A percentile compares a stretch with the other conserved stretches of the same genome.
phyloP scores from a whole-genome alignment of 73 alveolate species.

The Symbiodinium natans region DNA sequence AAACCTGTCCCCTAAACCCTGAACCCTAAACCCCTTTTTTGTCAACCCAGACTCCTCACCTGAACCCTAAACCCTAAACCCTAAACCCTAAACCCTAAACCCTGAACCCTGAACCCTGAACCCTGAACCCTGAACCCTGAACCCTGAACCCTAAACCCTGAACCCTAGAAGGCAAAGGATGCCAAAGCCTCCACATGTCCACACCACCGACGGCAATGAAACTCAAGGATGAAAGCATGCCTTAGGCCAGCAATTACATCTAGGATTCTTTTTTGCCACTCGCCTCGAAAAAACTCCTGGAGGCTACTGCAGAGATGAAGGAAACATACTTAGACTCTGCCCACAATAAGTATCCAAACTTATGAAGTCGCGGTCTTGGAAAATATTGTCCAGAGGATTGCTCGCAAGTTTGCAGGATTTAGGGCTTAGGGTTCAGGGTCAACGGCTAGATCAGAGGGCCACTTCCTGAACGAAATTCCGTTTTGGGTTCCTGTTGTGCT shows the following conservation, averaged over 20 bases:
- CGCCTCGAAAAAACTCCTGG: background rate
- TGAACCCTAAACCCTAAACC: background rate
- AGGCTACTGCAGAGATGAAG: background rate
- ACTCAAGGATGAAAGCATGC: conserved; percentile 43
- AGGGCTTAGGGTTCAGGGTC: background rate
- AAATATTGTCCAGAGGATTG: background rate
- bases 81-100: too few species aligned
- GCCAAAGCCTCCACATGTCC: conserved; percentile 80
- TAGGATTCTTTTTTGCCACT: background rate
- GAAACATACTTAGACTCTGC: too few species aligned
- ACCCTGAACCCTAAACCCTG: background rate
- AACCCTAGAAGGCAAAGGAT: background rate
- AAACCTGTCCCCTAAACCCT: too few species aligned
- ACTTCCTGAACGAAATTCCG: too few species aligned
- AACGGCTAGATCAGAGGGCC: too few species aligned
- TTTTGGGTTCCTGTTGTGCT: too few species aligned
- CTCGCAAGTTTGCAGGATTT: background rate
- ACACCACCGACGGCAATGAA: conserved; percentile 71
- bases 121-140: background rate
- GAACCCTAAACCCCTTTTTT: background rate
- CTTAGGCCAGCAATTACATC: background rate
- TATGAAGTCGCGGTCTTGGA: too few species aligned
- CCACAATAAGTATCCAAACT: too few species aligned
- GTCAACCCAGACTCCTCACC: background rate
- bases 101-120: background rate